These are phyloP conservation scores for Crithidia acanthocephali DNA, from an alignment of 208 protist species.

Conservation along the genomic window DNA sequence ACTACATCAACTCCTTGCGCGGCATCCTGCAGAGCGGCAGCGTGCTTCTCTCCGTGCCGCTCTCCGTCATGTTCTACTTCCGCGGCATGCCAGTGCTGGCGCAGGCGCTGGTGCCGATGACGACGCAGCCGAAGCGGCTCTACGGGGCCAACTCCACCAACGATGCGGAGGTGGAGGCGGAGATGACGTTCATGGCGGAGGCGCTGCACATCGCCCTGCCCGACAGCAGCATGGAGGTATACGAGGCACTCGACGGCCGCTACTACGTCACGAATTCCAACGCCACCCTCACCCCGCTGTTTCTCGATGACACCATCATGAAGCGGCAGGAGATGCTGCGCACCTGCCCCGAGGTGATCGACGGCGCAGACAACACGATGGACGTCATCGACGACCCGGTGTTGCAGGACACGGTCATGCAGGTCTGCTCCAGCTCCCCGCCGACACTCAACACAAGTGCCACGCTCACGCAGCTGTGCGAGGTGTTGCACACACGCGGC, in stretches of 20 bases:
- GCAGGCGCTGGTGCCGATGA: conserved; percentile 87
- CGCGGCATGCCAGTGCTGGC: conserved; percentile 88
- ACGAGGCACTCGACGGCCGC: conserved; percentile 79
- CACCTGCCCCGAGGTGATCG: conserved; percentile 48
- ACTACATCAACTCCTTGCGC: conserved; percentile 82
- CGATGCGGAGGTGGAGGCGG: conserved; percentile 73
- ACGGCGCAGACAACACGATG: conserved; percentile 63
- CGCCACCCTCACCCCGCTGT: conserved; percentile 73
- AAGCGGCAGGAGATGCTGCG: conserved; percentile 84
- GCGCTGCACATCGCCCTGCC: conserved; percentile 76
- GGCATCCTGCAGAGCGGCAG: conserved; percentile 77
- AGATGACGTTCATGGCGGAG: conserved; percentile 75
- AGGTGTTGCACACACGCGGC: conserved; percentile 60
- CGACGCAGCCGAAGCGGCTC: conserved; percentile 51
- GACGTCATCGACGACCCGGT: conserved; percentile 43
- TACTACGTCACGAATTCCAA: conserved; percentile 85
- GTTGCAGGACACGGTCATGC: conserved; percentile 49
- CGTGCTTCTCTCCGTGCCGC: conserved; percentile 74
- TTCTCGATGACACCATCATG: conserved; percentile 76
- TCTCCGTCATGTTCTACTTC: conserved; percentile 86
- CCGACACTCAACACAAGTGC: not conserved
- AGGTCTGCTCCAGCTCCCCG: conserved; percentile 27
- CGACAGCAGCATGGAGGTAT: conserved; percentile 70
- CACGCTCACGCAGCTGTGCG: conserved; percentile 31
- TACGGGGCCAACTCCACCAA: conserved; percentile 67